phyloP scores from a whole-genome alignment of 2,329 filamentous ascomycete species.

The Basipetospora chlamydospora region DNA sequence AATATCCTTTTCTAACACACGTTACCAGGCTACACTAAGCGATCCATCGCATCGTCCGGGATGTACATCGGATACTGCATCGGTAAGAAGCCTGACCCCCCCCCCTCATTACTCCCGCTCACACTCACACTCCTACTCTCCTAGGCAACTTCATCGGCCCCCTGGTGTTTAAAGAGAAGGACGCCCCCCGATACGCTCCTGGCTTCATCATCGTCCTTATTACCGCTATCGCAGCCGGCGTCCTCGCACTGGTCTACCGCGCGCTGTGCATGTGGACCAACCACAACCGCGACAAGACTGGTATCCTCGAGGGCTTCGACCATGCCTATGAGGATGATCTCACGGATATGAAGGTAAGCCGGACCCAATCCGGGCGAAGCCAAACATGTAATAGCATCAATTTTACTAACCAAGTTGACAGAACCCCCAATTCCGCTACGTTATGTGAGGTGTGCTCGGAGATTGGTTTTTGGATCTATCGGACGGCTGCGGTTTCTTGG shows the following conservation, averaged over 20 bases:
- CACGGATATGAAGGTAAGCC: constrained; percentile 24
- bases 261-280: constrained; percentile 29
- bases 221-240: constrained; percentile 14
- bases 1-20: no score
- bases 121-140: no score
- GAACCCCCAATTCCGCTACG: constrained; percentile 15
- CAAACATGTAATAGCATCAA: no score
- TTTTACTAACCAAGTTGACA: no score
- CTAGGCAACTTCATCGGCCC: constrained; percentile 24
- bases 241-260: constrained; percentile 27
- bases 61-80: constrained; percentile 28
- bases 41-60: constrained; percentile 27
- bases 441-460: constrained; percentile 5
- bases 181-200: constrained; percentile 19
- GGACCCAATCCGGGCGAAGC: no score
- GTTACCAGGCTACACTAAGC: constrained; percentile 24
- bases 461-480: background rate
- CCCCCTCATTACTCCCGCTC: no score
- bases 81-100: no score
- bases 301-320: constrained; percentile 31
- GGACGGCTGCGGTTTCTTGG: no score
- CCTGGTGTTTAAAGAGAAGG: constrained; percentile 20
- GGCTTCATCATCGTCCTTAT: constrained; percentile 22
- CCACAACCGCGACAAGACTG: constrained; percentile 23
- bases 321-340: constrained; percentile 38